These are phyloP conservation scores for Gomphus sp. DNA, from an alignment of 1,284 basidiomycete species.

Conservation along the genomic window DNA sequence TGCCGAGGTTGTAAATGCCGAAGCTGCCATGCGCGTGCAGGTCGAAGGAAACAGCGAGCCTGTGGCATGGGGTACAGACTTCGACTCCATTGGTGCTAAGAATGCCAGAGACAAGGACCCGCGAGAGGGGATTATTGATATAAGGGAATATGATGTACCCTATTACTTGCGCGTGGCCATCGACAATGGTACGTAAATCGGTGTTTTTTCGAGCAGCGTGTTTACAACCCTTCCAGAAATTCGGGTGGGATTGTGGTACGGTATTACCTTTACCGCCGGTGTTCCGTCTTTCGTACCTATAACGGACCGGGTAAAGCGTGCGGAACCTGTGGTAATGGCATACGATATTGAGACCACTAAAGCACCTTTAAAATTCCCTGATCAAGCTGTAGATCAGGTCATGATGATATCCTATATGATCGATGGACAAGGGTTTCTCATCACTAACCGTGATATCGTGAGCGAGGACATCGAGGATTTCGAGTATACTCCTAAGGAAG, in stretches of 20 bases:
- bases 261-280: constrained; percentile 76
- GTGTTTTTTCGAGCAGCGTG: not conserved
- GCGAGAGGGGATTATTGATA: constrained; percentile 85
- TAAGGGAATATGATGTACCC: constrained; percentile 94
- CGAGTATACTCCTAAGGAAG: constrained; percentile 97
- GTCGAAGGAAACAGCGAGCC: constrained; percentile 44
- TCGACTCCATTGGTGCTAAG: constrained; percentile 25
- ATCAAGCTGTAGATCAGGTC: constrained; percentile 92
- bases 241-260: constrained; percentile 97
- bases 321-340: constrained; percentile 98
- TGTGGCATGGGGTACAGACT: constrained; percentile 43
- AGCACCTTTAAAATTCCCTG: constrained; percentile 97
- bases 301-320: constrained; percentile 89
- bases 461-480: constrained; percentile 98
- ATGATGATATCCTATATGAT: constrained; percentile 99
- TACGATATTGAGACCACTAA: constrained; percentile 99
- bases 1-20: constrained; percentile 90
- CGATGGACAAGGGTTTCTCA: constrained; percentile 93
- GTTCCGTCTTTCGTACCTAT: constrained; percentile 71
- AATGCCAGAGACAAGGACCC: constrained; percentile 65
- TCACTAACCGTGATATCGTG: constrained; percentile 97
- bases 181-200: constrained; percentile 59
- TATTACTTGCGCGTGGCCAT: constrained; percentile 98
- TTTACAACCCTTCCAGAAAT: constrained; percentile 44
- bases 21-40: constrained; percentile 56